Evolutionary conservation across 345 rosid genomes (phyloP), one percentile per base, ranked within the genome.

Genomic region (Aquilaria malaccensis): DNA sequence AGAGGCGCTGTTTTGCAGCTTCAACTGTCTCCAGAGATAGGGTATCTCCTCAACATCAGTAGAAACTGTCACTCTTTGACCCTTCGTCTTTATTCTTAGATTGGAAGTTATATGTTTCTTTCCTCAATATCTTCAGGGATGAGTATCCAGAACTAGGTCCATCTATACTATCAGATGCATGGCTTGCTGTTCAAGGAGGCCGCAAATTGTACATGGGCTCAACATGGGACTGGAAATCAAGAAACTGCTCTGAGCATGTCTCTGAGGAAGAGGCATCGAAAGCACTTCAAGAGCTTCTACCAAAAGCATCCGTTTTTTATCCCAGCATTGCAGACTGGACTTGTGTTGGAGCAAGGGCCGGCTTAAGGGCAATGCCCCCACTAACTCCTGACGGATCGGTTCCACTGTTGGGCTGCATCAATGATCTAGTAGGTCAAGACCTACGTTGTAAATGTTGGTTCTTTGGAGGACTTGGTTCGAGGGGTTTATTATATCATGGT

Each of bases 351-450:
- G 94, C 97, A 48, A 89, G 74, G 72, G 97, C 96, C 10, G 97
- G 98, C 37, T 76, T 89, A 68, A 77, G 96, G 77, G 96, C 96
- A 72, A 87, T 89, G 96, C 97, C 96, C 13, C 98, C 91, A 5
- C 75, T 79, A 67, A 80, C 94, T 60, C 55, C 85, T 13, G 66
- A 80, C 6, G 98, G 98, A 49, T 87, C 97, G 22, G 79, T 89
- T 70, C 98, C 98, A 0, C 82, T 93, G 68, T 65, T 87, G 69
- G 94, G 97, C 13, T 73, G 96, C 61, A 67, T 89, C 11, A 64
- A 85, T 69, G 69, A 80, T 75, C 68, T 84, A 43, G 31, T 87
- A 58, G 78, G 76, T 31, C 67, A 55, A 49, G 61, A 72, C 50
- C 65, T 33, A 69, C 55, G 62, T 56, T 77, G 80, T 68, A 82